Evolutionary conservation across 371 early-diverging fungal genomes (phyloP), one percentile per base, ranked within the genome.

Genomic region (Syncephalastrum racemosum): DNA sequence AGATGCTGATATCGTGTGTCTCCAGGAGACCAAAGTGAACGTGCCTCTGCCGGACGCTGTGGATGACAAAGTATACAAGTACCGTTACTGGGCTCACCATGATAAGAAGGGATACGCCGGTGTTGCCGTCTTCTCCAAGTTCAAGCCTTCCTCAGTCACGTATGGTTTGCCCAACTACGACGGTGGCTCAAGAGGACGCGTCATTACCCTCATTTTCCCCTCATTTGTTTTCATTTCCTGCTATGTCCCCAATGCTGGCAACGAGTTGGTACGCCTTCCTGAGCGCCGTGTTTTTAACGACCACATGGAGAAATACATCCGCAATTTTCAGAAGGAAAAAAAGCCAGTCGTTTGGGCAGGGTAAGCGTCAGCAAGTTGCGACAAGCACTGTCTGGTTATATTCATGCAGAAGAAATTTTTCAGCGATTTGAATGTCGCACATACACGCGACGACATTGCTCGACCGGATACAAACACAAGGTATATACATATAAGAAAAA

Each of bases 61-160:
- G 15, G 73, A 82, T 56, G 74, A 81, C 39, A 74, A 81, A 56
- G 66, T 68, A 23, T 93, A 89, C 65, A 89, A 86, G 46, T 84
- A 85, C 77, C 80, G 84, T 54, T 90, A 85, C 56, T 87, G 88
- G 89, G 71, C 69, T 2, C 71, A 79, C 60, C 76, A 79, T 47
- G 80, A 82, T 24, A 92, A 91, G 54, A 94, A 94, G 70, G 94
- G 93, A 8, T 93, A 94, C 65, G 83, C 90, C 24, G 96, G 96
- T 4, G 81, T 83, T 4, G 92, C 88, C 4, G 65, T 94, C 22
- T 86, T 93, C 54, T 88, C 91, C 19, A 94, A 92, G 69, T 66
- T 80, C 49, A 83, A 87, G 63, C 96, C 96, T 7, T 36, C 81
- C n/a, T 47, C 59, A 10, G 83, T 88, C 25, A 68, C 60, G 4